Evolutionary conservation across 371 early-diverging fungal species (phyloP).

Genomic region (Mucor racemosus): DNA sequence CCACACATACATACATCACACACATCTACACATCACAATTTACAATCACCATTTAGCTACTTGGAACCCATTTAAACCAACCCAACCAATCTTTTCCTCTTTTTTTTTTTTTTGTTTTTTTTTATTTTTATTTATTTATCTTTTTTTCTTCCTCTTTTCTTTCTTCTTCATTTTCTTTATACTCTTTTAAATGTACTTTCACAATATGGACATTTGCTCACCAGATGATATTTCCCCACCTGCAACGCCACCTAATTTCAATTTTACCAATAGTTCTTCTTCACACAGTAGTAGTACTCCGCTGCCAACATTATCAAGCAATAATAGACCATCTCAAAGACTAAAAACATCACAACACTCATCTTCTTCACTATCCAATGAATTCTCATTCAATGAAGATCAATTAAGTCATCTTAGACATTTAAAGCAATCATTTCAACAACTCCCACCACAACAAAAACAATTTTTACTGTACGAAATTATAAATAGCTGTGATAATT

Average conservation of each 20-base stretch:
- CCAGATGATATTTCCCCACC: conserved; percentile 53
- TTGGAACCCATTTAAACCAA: neutral
- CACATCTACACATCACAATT: neutral
- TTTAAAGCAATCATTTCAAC: conserved; percentile 50
- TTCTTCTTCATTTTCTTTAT: neutral
- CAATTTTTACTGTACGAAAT: conserved; percentile 53
- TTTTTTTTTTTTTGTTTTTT: neutral
- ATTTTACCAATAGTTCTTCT: conserved; percentile 24
- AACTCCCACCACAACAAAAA: conserved; percentile 45
- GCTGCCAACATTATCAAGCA: conserved; percentile 23
- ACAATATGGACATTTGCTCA: conserved; percentile 5
- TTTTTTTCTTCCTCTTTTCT: neutral
- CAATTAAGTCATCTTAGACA: conserved; percentile 40
- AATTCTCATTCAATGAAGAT: conserved; percentile 38
- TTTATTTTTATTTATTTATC: neutral
- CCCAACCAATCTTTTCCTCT: neutral
- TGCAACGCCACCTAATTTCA: conserved; percentile 53
- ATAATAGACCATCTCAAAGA: conserved; percentile 36
- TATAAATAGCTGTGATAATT: conserved; percentile 60
- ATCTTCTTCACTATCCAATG: conserved; percentile 12
- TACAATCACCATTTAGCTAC: neutral
- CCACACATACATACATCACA: neutral
- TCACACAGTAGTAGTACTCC: conserved; percentile 20
- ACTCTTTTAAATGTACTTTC: neutral
- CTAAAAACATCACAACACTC: conserved; percentile 17